Evolutionary conservation across 805 yeast species (phyloP).

Genomic region (Tetrapisispora taiwanensis): DNA sequence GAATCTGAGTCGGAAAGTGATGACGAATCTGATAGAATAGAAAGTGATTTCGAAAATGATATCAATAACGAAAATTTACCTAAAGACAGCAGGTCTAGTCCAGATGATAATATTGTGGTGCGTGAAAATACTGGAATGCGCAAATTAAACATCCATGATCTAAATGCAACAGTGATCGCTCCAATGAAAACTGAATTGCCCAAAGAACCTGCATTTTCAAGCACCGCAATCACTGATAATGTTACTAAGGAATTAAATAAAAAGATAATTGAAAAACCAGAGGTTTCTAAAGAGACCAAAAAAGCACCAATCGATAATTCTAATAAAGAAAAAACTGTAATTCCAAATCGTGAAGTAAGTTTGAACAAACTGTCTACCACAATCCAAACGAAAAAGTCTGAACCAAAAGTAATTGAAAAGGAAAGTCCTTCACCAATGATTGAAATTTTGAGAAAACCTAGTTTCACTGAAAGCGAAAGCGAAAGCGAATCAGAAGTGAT

Average conservation of each 20-base stretch:
- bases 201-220: not conserved
- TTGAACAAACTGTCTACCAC: conserved; percentile 33
- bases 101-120: conserved; percentile 8
- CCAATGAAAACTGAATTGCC: not conserved
- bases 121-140: conserved; percentile 4
- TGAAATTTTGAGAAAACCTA: conserved; percentile 1
- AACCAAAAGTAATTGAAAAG: not conserved
- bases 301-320: too few relatives aligned
- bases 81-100: not conserved
- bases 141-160: conserved; percentile 16
- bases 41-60: conserved; percentile 7
- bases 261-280: too few relatives aligned
- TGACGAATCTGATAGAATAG: conserved; percentile 13
- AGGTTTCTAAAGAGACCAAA: not conserved
- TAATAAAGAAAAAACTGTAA: conserved; percentile 1
- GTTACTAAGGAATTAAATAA: not conserved
- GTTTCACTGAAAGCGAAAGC: not conserved
- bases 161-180: conserved; percentile 9
- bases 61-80: not conserved
- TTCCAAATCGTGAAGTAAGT: conserved; percentile 30
- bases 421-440: not conserved
- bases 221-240: too few relatives aligned
- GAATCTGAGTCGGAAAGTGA: conserved; percentile 4
- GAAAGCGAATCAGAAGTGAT: not conserved
- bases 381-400: conserved; percentile 16